Percentiles rank a stretch among this genome's conserved stretches.
Evolutionary conservation across 2,329 filamentous ascomycete species (phyloP).

Genomic region (Paradendryphiella salina): DNA sequence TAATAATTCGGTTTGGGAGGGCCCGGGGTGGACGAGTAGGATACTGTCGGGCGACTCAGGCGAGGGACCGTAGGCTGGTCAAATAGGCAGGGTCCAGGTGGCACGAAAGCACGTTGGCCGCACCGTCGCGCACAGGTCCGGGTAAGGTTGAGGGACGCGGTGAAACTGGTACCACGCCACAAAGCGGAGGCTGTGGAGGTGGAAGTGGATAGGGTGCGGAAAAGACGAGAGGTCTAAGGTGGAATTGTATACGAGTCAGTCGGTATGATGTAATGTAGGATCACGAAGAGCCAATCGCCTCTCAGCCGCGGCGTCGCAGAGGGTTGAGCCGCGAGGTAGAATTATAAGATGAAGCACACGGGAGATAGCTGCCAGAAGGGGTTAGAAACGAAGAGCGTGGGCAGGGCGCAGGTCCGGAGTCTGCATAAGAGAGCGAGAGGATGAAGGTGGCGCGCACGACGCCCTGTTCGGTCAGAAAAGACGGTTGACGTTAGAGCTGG

Average conservation of each 20-base stretch:
- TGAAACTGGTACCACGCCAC: constrained; percentile 16
- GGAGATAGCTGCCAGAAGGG: constrained; percentile 3
- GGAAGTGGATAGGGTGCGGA: constrained; percentile 16
- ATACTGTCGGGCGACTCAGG: constrained; percentile 8
- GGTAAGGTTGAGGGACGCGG: constrained; percentile 21
- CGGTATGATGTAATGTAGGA: constrained; percentile 10
- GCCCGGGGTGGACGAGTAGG: constrained; percentile 27
- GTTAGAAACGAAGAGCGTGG: constrained; percentile 2
- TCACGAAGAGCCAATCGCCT: background rate
- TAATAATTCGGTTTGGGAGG: constrained; percentile 45
- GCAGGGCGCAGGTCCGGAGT: background rate
- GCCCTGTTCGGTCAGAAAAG: constrained; percentile 1
- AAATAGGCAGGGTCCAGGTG: constrained; percentile 31
- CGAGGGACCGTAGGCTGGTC: constrained; percentile 18
- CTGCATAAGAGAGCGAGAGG: constrained; percentile 3
- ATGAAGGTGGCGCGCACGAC: background rate
- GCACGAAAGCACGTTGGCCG: constrained; percentile 24
- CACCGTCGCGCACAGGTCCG: constrained; percentile 19
- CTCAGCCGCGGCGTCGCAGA: background rate
- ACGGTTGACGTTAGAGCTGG: constrained; percentile 5
- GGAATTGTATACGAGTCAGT: constrained; percentile 8
- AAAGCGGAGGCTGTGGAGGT: constrained; percentile 16
- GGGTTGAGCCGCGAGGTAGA: background rate
- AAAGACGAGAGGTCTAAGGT: constrained; percentile 3
- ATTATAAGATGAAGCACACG: constrained; percentile 1